Base-by-base conservation (phyloP, 176 grass and related monocot genomes). In the Musa schizocarpa region DNA sequence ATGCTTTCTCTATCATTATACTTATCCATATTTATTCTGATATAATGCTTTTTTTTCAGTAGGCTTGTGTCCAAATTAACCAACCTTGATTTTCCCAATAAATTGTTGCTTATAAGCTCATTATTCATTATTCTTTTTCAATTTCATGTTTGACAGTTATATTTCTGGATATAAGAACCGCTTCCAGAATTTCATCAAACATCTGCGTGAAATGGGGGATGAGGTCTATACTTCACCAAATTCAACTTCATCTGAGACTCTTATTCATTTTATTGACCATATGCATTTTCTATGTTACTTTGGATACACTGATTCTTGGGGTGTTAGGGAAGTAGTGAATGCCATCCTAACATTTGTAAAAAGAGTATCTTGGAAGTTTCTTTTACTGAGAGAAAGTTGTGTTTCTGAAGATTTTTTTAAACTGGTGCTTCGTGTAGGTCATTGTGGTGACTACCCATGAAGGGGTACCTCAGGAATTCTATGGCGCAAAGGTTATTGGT, bases 111-210 rank as follows among this genome's bases (percentile, higher is more conserved):
- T 43, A 6, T 5, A 50, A 21, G 19, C 14, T 16, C 43, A 14
- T 7, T 70, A 10, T n/a, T 8, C 1, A 16, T 23, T 27, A 19
- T 14, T 27, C 16, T 56, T 8, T 55, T 74, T 55, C 2, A 16
- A 27, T 63, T 11, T 49, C 55, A 13, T 22, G 17, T 7, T 61
- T 64, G 12, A 57, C 73, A 87, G 85, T 26, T 97, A 97, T 77
- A 84, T 93, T 74, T 97, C 90, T 64, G 93, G 90, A 50, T 97
- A 97, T 80, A 97, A 97, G 87, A 97, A 97, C 75, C 89, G 93
- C 55, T 97, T 97, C 85, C 90, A 93, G 86, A 97, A 97, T 83
- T 97, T 97, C 83, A 93, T 93, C 83, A 97, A 90, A 81, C 78
- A 88, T 72, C 82, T 97, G 55, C 85, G 87, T 6, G 90, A 92